A percentile compares a stretch with the other conserved stretches of the same genome.
Evolutionary conservation across 1,139 yeast genomes (phyloP).

Genomic region (Debaryomycetaceae sp.): DNA sequence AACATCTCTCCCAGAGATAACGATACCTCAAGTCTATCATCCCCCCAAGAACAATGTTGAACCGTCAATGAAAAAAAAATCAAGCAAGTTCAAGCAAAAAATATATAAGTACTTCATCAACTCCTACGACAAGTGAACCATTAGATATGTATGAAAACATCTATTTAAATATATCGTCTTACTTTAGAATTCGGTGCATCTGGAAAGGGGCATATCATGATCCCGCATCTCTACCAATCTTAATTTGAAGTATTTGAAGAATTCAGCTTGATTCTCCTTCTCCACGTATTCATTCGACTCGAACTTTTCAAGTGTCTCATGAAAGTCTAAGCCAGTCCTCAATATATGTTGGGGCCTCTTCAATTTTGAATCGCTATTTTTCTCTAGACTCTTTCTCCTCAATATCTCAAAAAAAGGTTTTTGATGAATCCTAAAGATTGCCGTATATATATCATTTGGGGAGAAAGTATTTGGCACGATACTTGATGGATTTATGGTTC

Average conservation of each 20-base stretch:
- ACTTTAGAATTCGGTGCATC: constrained; percentile 2
- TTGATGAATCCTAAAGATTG: constrained; percentile 1
- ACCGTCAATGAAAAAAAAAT: constrained; percentile 13
- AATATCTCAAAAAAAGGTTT: constrained; percentile 1
- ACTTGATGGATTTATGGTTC: not conserved
- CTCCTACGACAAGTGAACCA: constrained; percentile 18
- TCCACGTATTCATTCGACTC: not conserved
- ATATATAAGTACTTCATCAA: constrained; percentile 36
- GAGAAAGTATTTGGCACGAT: not conserved
- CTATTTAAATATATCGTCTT: not conserved
- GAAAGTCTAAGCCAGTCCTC: not conserved
- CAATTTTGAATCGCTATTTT: not conserved
- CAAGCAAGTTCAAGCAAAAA: constrained; percentile 28
- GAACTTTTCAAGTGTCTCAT: not conserved
- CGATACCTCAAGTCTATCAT: not conserved
- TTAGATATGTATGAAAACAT: not conserved
- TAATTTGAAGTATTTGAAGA: not conserved
- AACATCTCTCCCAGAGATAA: not conserved
- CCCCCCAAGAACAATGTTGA: constrained; percentile 3
- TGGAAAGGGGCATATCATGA: constrained; percentile 4
- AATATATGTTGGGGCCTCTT: not conserved
- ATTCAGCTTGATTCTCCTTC: not conserved
- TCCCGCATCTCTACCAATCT: constrained; percentile 2
- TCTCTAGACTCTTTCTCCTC: not conserved
- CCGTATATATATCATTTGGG: not conserved